Evolutionary conservation across 192 early-diverging fungal species (phyloP), one percentile per base, ranked within the genome.

Genomic region (Phycomyces blakesleeanus): DNA sequence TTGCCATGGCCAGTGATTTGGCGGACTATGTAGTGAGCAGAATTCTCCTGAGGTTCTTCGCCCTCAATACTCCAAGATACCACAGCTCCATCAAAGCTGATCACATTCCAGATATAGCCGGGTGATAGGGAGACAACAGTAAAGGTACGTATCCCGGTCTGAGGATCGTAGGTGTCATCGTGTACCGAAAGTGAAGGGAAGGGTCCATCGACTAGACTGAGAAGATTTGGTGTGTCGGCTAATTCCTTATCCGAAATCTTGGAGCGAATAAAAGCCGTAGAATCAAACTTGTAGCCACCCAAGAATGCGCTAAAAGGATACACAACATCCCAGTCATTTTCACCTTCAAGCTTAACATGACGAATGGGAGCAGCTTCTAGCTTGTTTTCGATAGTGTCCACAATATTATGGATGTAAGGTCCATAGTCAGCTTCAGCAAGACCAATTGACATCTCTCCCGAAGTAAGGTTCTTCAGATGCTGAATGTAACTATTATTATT

Each of bases 281-380:
- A 59, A 21, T 83, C 75, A 38, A 87, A 68, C 22, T 73, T 69
- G 61, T 82, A 83, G 2, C 77, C 76, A 24, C 82, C 79, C 22
- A 86, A 55, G 56, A 83, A 84, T 18, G 78, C 71, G 60, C 73
- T 79, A 73, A 87, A 88, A 14, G 89, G 89, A 64, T 82, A 87
- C 6, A 91, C 59, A 0, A 77, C 69, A 16, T 82, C 76, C 83
- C 83, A 87, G 25, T 85, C 79, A 11, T 72, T 68, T 11, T 64
- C 69, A 5, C 76, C 68, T 40, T 56, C 27, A 47, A 47, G 18
- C 1, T n/a, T 2, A 12, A 3, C 3, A 12, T 14, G 15, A 14
- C 18, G 44, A 3, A 14, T 47, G 11, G 44, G 15, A n/a, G 61
- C 20, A 9, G 67, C 63, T 9, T 72, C 74, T 12, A 83, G 73